These are phyloP conservation scores for Candida frijolesensis DNA, from an alignment of 1,139 yeast genomes.

Conservation along the genomic window DNA sequence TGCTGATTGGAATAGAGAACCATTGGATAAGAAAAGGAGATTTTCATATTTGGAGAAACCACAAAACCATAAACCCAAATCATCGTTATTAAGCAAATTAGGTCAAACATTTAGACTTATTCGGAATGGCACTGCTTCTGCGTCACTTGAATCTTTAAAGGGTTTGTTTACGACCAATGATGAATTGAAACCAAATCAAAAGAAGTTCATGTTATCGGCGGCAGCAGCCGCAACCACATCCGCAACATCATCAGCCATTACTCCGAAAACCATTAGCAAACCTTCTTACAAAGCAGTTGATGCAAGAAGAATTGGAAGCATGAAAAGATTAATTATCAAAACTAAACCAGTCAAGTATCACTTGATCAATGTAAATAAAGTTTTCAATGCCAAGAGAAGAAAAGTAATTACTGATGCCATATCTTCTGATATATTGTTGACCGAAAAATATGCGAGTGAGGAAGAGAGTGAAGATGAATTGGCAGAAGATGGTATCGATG, in stretches of 20 bases:
- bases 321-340: conserved; percentile 42
- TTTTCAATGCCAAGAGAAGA: conserved; percentile 36
- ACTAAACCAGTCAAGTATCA: conserved; percentile 47
- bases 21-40: conserved; percentile 22
- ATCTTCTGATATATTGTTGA: conserved; percentile 20
- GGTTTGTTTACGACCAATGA: conserved; percentile 30
- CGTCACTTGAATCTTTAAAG: conserved; percentile 20
- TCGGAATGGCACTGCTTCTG: conserved; percentile 20
- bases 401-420: conserved; percentile 27
- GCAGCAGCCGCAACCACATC: not conserved
- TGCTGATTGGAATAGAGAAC: conserved; percentile 16
- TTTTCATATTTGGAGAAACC: conserved; percentile 21
- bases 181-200: conserved; percentile 20
- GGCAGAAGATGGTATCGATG: conserved; percentile 19
- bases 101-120: conserved; percentile 43
- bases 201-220: conserved; percentile 15
- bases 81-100: conserved; percentile 36
- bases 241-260: conserved; percentile 11
- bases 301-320: conserved; percentile 21
- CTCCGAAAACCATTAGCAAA: conserved; percentile 17
- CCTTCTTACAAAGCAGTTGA: conserved; percentile 20
- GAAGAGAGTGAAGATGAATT: conserved; percentile 24
- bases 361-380: conserved; percentile 46
- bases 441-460: conserved; percentile 20
- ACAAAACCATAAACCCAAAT: conserved; percentile 13